Base-by-base conservation (phyloP, 2,329 filamentous ascomycete species). In the Pleoardoris graminearum region DNA sequence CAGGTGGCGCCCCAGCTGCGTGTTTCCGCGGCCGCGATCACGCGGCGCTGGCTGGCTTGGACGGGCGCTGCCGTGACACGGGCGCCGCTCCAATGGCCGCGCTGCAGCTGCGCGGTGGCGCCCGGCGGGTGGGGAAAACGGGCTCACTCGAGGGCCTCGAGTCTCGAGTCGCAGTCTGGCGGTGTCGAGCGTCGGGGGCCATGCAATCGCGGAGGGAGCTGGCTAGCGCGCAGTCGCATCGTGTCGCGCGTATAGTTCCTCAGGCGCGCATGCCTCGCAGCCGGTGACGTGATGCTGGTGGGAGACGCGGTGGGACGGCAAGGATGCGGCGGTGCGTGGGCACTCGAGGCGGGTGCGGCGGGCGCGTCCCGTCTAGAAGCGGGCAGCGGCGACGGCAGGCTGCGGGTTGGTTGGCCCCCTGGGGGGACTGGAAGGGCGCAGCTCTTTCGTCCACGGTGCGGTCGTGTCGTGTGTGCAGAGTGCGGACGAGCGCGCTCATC, bases 11-110 rank as follows among this genome's bases (percentile, higher is more conserved):
- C 68, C 71, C 70, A 74, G 69, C 67, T 67, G 68, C 61, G 67
- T 71, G 72, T 73, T 72, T 74, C n/a, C 60, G 65, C 64, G 62
- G 65, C 58, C 65, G 68, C 68, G 66, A 72, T 74, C 70, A 75
- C 69, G 72, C 72, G 71, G 70, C 61, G 66, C 51, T 69, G 67
- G 66, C 68, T 45, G 68, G 65, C 58, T 67, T 58, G 61, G 65
- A 67, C 59, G 63, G 65, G 61, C 46, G 61, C 69, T 72, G 70
- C 58, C 27, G 71, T 74, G 67, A 52, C 63, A 73, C 71, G 41
- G 42, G 50, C 57, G 55, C 54, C 60, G 53, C 32, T 63, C 62
- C 65, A 68, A 65, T 69, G 66, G 55, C 46, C 27, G 33, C 35
- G 36, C 11, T 19, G 16, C 47, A 25, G 30, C 27, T 27, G 48